Conservation (phyloP, 495 filamentous ascomycete genomes). For the Aspergillus panamensis region DNA sequence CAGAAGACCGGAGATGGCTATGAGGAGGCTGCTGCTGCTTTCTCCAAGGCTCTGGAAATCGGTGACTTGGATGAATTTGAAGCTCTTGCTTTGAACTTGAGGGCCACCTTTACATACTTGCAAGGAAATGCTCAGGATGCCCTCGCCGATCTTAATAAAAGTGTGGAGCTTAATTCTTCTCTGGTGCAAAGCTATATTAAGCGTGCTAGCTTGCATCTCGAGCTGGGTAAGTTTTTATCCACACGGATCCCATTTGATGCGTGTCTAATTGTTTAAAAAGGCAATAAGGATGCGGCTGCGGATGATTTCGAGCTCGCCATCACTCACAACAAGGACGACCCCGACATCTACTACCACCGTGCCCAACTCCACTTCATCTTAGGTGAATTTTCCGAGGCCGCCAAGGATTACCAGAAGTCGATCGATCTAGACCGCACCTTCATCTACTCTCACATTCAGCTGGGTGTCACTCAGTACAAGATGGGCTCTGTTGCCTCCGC, state of each 20-base stretch:
- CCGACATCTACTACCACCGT: conserved; percentile 98
- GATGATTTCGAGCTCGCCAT: conserved; percentile 86
- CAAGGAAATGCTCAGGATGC: conserved; percentile 82
- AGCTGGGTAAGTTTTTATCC: conserved; percentile 64
- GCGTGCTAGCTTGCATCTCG: conserved; percentile 94
- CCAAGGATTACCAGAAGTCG: conserved; percentile 98
- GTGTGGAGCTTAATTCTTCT: conserved; percentile 79
- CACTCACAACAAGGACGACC: conserved; percentile 80
- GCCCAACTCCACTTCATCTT: conserved; percentile 98
- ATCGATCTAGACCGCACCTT: conserved; percentile 94
- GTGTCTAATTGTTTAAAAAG: conserved; percentile 40
- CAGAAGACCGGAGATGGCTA: conserved; percentile 87
- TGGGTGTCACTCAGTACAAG: conserved; percentile 99
- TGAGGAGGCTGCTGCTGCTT: conserved; percentile 76
- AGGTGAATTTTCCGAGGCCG: conserved; percentile 84
- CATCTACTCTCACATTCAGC: conserved; percentile 99
- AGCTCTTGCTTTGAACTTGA: conserved; percentile 90
- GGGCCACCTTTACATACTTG: conserved; percentile 92
- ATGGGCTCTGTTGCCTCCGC: conserved; percentile 97
- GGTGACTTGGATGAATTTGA: conserved; percentile 75
- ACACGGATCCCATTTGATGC: background rate
- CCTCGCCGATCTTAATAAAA: conserved; percentile 80
- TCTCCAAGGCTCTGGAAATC: conserved; percentile 81
- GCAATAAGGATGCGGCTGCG: conserved; percentile 79
- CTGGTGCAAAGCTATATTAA: conserved; percentile 98